Base-by-base conservation (phyloP, 1,284 basidiomycete species). In the Boletus sp. region DNA sequence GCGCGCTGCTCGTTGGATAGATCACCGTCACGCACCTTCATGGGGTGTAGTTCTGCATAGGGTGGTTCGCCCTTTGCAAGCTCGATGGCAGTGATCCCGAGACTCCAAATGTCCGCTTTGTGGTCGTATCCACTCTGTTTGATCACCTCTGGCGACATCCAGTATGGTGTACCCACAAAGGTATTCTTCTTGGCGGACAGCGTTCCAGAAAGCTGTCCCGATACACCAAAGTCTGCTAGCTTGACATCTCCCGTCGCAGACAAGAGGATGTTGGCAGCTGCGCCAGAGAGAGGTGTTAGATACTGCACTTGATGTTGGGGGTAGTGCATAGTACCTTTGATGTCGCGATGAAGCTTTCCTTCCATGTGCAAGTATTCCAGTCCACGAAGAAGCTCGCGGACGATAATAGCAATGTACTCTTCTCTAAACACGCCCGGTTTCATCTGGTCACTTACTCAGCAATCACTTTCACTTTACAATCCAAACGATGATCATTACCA, bases 61-160 rank as follows among this genome's bases (percentile, higher is more conserved):
- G 95, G 95, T 17, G 95, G 95, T 64, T 98, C 94, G 34, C 95
- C 95, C 69, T 90, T 94, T 1, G 95, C 95, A 57, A 99, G 75
- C 69, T 99, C 95, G 58, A 99, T 97, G 10, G 94, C 92, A 5
- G 95, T 98, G 65, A 99, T 99, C 5, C 91, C 92, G 57, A 95
- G 72, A 67, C 88, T 91, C 94, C 94, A 96, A 43, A 99, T 97
- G 68, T 99, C 95, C 10, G 95, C 95, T 66, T 97, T 98, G 69
- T 94, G 90, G 63, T 98, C 95, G 68, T 99, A 99, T 8, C 96
- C 96, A 53, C 91, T 95, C 72, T 99, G 95, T 70, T 98, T 98
- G 76, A 99, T 98, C 19, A 99, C 95, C 67, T 99, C 95, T 7
- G 95, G 95, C 19, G 92, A 94, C 95, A 99, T 99, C 94, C 94